Evolutionary conservation across 2,329 filamentous ascomycete genomes (phyloP), one percentile per base, ranked within the genome.

Genomic region (Hirsutella minnesotensis): DNA sequence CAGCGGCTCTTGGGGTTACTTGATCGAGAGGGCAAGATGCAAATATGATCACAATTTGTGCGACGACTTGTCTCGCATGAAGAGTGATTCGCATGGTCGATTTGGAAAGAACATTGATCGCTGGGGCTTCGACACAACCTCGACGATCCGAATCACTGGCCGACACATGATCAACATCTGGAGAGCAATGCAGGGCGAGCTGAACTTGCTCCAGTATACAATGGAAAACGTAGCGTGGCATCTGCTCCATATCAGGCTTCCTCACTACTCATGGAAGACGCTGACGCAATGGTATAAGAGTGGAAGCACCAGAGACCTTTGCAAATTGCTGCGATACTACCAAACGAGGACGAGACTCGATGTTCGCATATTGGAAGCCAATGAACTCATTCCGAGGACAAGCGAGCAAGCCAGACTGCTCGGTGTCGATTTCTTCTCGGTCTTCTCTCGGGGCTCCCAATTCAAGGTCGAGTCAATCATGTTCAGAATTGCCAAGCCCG

Each of bases 381-480:
- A 95, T 50, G 92, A 95, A 56, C 70, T 96, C 19, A 79, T 96
- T 31, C 70, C 88, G 2, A 76, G 90, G 42, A 96, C 88, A 0
- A 94, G 88, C 53, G 92, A 98, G 60, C 92, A 98, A 61, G 92
- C 92, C 9, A 81, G 92, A 10, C 69, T 98, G 10, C 72, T 98
- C 3, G 92, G 92, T 0, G 84, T 96, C 1, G 92, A 98, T 62
- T 98, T 98, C 66, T 95, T 90, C 60, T 94, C 89, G 0, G 92
- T 98, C 43, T 92, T 95, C 56, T 90, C 86, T 5, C 77, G 92
- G 43, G 92, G 92, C 15, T 96, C 89, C 0, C 92, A 98, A 57
- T 96, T 94, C 73, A 98, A 98, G 60, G 92, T 98, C 34, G 92
- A 98, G 63, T 95, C 90, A 1, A 81, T 95, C 53, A 96, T 98